Conservation (phyloP, 768 basidiomycete genomes). For the Serendipita vermifera region DNA sequence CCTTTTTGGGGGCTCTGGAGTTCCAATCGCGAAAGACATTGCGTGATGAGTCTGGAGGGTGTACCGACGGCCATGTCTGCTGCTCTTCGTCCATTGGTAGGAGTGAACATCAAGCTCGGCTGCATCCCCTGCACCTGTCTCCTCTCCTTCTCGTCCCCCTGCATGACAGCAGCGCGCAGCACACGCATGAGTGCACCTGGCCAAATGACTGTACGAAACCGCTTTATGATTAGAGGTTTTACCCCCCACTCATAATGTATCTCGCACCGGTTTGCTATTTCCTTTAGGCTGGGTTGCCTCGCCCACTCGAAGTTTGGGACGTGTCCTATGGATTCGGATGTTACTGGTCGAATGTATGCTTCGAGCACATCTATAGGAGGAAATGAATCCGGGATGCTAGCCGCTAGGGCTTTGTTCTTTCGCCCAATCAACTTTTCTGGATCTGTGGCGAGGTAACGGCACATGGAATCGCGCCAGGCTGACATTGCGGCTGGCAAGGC, state of each 20-base stretch:
- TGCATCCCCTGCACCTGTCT: constrained; percentile 14
- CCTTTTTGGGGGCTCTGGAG: constrained; percentile 19
- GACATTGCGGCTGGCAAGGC: constrained; percentile 33
- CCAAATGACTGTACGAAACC: constrained; percentile 77
- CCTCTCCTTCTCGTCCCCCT: constrained; percentile 27
- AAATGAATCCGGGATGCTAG: constrained; percentile 50
- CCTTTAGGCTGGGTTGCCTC: constrained; percentile 52
- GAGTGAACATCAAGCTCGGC: constrained; percentile 28
- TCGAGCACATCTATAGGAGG: constrained; percentile 61
- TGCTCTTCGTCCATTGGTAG: constrained; percentile 25
- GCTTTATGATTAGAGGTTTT: constrained; percentile 64
- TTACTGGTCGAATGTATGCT: constrained; percentile 68
- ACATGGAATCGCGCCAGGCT: constrained; percentile 49
- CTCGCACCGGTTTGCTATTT: constrained; percentile 70
- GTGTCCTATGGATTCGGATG: constrained; percentile 44
- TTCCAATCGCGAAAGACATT: constrained; percentile 39
- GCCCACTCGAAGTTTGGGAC: constrained; percentile 33
- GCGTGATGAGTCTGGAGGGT: constrained; percentile 37
- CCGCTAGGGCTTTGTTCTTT: constrained; percentile 53
- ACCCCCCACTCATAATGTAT: constrained; percentile 89
- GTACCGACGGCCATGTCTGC: constrained; percentile 28
- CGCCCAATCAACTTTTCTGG: constrained; percentile 47
- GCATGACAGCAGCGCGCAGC: constrained; percentile 49
- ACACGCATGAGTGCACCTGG: constrained; percentile 56
- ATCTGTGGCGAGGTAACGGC: constrained; percentile 56